phyloP scores from a whole-genome alignment of 495 filamentous ascomycete genomes.

The Chaetomium fimeti region DNA sequence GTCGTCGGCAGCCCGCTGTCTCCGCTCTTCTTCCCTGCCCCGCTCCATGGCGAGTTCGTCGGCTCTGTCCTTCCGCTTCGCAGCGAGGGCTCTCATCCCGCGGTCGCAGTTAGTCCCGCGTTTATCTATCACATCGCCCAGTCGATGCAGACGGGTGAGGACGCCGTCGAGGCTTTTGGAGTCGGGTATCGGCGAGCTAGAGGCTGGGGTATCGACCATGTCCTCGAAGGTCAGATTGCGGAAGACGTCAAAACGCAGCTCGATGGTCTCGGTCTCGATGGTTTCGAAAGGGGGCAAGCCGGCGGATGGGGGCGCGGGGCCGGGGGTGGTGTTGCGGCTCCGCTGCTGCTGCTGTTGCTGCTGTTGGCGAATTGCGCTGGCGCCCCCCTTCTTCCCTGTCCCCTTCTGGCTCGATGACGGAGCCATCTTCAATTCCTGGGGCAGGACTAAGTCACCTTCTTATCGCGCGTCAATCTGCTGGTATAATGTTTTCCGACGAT shows the following conservation, averaged over 20 bases:
- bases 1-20: conserved; percentile 41
- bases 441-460: background rate
- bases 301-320: conserved; percentile 52
- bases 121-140: conserved; percentile 64
- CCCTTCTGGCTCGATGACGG: conserved; percentile 62
- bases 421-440: conserved; percentile 41
- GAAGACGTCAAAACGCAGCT: conserved; percentile 53
- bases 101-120: conserved; percentile 64
- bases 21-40: conserved; percentile 42
- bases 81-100: conserved; percentile 68
- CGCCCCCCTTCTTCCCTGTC: conserved; percentile 67
- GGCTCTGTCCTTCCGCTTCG: conserved; percentile 59
- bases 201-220: conserved; percentile 63
- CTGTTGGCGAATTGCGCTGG: conserved; percentile 59
- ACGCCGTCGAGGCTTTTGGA: conserved; percentile 69
- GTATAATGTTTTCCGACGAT: background rate
- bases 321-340: conserved; percentile 84
- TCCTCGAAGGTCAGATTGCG: conserved; percentile 66
- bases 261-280: conserved; percentile 63
- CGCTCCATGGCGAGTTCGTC: conserved; percentile 48
- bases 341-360: conserved; percentile 60
- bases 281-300: conserved; percentile 54
- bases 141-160: conserved; percentile 61
- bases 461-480: background rate
- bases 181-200: conserved; percentile 66